Conservation (phyloP, 768 basidiomycete species). For the Mycena epipterygia region DNA sequence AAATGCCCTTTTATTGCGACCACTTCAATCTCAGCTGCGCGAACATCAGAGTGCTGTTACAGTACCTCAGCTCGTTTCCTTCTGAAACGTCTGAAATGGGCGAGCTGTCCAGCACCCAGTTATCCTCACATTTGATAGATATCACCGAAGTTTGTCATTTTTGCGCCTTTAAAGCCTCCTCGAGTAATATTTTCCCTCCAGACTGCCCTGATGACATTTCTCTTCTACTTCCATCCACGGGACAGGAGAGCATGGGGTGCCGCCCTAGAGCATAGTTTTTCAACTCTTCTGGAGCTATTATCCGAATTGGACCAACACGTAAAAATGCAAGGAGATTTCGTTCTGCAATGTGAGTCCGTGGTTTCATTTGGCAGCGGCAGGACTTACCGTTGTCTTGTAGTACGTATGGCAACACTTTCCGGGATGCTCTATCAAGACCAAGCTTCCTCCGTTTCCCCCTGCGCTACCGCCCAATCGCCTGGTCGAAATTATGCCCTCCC, state of each 20-base stretch:
- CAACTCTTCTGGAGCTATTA: neutral
- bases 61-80: slow-evolving; percentile 6
- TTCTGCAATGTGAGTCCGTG: slow-evolving; percentile 7
- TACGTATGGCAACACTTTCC: slow-evolving; percentile 13
- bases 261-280: neutral
- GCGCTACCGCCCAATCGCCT: neutral
- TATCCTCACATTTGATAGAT: slow-evolving; percentile 4
- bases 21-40: neutral
- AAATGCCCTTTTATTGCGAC: neutral
- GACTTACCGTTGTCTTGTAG: neutral
- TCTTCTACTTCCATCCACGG: neutral
- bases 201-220: neutral
- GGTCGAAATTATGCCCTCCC: neutral
- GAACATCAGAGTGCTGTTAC: slow-evolving; percentile 3
- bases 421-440: neutral
- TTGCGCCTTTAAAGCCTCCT: neutral
- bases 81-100: neutral
- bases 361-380: neutral
- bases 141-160: neutral
- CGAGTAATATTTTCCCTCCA: neutral
- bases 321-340: slow-evolving; percentile 6
- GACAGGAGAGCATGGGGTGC: neutral
- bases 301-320: slow-evolving; percentile 4
- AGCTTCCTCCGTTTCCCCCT: neutral
- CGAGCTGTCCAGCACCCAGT: neutral